These are phyloP conservation scores for Acanthamoeba comandoni DNA, from an alignment of 208 protist species.

Conservation along the genomic window DNA sequence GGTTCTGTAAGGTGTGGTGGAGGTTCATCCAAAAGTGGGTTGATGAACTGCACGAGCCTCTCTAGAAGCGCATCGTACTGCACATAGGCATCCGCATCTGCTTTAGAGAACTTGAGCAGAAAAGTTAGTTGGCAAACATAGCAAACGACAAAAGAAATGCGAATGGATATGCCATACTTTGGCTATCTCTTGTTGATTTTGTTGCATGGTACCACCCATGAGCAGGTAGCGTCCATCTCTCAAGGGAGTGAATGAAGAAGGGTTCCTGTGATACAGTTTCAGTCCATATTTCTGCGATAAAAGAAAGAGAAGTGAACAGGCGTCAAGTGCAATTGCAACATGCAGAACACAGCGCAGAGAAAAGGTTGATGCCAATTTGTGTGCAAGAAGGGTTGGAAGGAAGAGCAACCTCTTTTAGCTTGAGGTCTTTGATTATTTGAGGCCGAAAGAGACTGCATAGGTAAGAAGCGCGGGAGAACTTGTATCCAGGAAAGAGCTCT, in stretches of 20 bases:
- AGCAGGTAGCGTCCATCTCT: conserved; percentile 79
- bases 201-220: conserved; percentile 73
- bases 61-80: conserved; percentile 79
- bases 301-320: background rate
- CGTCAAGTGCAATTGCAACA: background rate
- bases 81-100: conserved; percentile 80
- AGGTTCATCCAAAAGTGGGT: conserved; percentile 46
- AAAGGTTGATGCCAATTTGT: background rate
- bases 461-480: conserved; percentile 87
- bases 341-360: background rate
- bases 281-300: conserved; percentile 73
- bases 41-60: conserved; percentile 53
- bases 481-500: conserved; percentile 85
- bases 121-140: conserved; percentile 26
- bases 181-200: conserved; percentile 73
- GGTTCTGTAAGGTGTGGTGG: conserved; percentile 34
- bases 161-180: conserved; percentile 8
- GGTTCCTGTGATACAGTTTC: conserved; percentile 77
- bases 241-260: conserved; percentile 83
- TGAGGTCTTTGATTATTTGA: conserved; percentile 82
- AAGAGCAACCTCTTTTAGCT: conserved; percentile 77
- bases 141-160: background rate
- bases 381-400: conserved; percentile 17
- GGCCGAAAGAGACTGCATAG: conserved; percentile 83
- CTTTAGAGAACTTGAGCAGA: conserved; percentile 76